Conservation (phyloP, 2,329 filamentous ascomycete species). For the Aspergillus udagawae region DNA sequence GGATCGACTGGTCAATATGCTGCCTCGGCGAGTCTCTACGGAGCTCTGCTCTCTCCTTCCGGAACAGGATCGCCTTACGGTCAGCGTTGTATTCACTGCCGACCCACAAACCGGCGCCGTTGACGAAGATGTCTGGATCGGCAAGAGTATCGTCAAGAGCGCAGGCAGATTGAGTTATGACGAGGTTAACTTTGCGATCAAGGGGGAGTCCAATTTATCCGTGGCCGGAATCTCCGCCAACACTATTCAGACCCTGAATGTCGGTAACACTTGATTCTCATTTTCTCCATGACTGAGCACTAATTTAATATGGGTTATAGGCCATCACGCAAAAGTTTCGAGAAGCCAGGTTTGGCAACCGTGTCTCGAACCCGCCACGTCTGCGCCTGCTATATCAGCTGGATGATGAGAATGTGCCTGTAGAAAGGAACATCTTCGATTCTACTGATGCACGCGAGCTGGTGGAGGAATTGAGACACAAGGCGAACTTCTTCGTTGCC, state of each 20-base stretch:
- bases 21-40: constrained; percentile 77
- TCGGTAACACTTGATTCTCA: constrained; percentile 38
- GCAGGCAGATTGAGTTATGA: constrained; percentile 77
- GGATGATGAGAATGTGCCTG: constrained; percentile 96
- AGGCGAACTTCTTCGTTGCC: constrained; percentile 84
- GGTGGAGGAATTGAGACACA: constrained; percentile 91
- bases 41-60: constrained; percentile 86
- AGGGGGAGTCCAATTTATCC: constrained; percentile 58
- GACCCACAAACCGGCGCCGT: constrained; percentile 76
- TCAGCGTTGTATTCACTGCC: constrained; percentile 90
- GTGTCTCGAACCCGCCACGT: constrained; percentile 73
- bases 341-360: constrained; percentile 77
- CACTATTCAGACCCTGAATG: constrained; percentile 75
- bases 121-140: constrained; percentile 89
- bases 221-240: constrained; percentile 65
- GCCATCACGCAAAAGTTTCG: constrained; percentile 85
- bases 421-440: constrained; percentile 94
- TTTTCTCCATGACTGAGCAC: neutral
- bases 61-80: constrained; percentile 82
- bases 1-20: constrained; percentile 81
- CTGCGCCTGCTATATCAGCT: constrained; percentile 88
- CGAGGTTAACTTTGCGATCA: constrained; percentile 79
- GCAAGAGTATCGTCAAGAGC: constrained; percentile 91
- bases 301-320: constrained; percentile 33
- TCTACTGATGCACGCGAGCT: constrained; percentile 85